A percentile compares a stretch with the other conserved stretches of the same genome.
Evolutionary conservation across 192 early-diverging fungal genomes (phyloP).

Genomic region (Gigaspora rosea): DNA sequence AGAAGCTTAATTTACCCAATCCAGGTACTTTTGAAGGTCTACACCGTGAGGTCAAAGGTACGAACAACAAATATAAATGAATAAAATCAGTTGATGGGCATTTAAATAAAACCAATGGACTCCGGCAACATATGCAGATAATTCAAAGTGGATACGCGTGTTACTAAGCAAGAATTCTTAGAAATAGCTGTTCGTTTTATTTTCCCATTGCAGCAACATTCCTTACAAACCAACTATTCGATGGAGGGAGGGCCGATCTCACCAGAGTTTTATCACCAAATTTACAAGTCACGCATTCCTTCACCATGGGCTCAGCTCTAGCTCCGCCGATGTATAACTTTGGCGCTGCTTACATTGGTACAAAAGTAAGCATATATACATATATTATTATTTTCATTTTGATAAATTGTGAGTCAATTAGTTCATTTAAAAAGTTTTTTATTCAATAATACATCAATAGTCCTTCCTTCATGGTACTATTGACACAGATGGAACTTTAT

Average conservation of each 20-base stretch:
- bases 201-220: slow-evolving; percentile 61
- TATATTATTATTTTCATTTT: slow-evolving; percentile 32
- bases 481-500: slow-evolving; percentile 88
- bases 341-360: slow-evolving; percentile 80
- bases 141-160: slow-evolving; percentile 1
- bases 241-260: slow-evolving; percentile 94
- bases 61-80: slow-evolving; percentile 10
- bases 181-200: neutral
- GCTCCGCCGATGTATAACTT: slow-evolving; percentile 91
- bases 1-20: slow-evolving; percentile 64
- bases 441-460: slow-evolving; percentile 40
- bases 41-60: slow-evolving; percentile 81
- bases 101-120: too few species aligned
- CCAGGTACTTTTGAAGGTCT: slow-evolving; percentile 83
- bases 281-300: slow-evolving; percentile 94
- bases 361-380: slow-evolving; percentile 54
- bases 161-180: neutral
- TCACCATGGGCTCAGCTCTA: slow-evolving; percentile 80
- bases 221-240: slow-evolving; percentile 85
- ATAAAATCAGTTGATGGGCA: too few species aligned
- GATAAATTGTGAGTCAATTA: neutral
- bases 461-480: slow-evolving; percentile 91
- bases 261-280: slow-evolving; percentile 89
- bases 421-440: neutral
- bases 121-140: neutral